Evolutionary conservation across 352 stramenopile species (phyloP), one percentile per base, ranked within the genome.

Genomic region (Chrysophaeum taylorii): DNA sequence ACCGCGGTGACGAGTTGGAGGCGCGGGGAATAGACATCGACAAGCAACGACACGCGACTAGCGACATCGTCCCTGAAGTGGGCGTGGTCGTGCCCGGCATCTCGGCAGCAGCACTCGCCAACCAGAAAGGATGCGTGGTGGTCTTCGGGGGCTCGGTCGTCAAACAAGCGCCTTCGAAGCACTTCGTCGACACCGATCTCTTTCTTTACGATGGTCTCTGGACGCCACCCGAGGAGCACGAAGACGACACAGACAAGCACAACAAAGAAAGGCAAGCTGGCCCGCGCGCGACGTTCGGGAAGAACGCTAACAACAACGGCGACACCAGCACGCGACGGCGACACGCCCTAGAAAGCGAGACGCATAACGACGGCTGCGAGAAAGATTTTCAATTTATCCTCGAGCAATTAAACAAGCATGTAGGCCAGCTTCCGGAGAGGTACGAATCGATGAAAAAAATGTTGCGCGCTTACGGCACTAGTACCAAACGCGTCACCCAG

Each of bases 391-490:
- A 25, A 9, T 66, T 66, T n/a, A 45, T 66, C 57, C 33, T 16
- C 57, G 57, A 66, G 1, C 31, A 42, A 36, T 36, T 66, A 31
- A 36, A 16, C 2, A 9, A n/a, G 2, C 35, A 66, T 36, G 15
- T 18, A 31, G 57, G 57, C 57, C 16, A 16, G 14, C 36, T 66
- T 9, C 57, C 57, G 14, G 15, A 43, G 16, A 23, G 15, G 16
- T 66, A 66, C 57, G 57, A 2, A 9, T 2, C 36, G 12, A 66
- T 66, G 57, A 66, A 66, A n/a, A 1, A 27, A 18, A n/a, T 66
- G n/a, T n/a, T n/a, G n/a, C n/a, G n/a, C n/a, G n/a, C n/a, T n/a
- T n/a, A n/a, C n/a, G n/a, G n/a, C n/a, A n/a, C n/a, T n/a, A n/a
- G n/a, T n/a, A n/a, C n/a, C n/a, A n/a, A n/a, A n/a, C n/a, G n/a